Conservation (phyloP, 768 basidiomycete genomes). For the Kwoniella heveanensis region DNA sequence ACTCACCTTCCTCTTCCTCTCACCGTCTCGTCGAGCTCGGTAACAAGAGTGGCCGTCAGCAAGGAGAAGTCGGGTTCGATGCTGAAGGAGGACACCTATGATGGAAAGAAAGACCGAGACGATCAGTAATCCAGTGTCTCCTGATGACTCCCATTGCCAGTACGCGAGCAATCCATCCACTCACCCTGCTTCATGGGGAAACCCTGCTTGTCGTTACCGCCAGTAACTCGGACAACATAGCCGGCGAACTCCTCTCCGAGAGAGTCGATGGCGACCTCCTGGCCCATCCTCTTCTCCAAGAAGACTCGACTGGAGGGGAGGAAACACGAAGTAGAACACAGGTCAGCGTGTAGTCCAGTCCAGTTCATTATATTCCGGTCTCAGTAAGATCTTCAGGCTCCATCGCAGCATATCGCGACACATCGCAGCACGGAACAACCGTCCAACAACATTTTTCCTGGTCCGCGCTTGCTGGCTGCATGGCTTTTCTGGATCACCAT, state of each 20-base stretch:
- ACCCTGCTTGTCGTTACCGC: slow-evolving; percentile 78
- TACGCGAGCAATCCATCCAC: neutral
- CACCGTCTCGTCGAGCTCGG: slow-evolving; percentile 85
- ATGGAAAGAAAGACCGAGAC: neutral
- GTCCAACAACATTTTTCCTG: too few species aligned
- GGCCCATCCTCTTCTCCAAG: slow-evolving; percentile 94
- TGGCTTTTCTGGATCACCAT: too few species aligned
- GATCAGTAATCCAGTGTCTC: too few species aligned
- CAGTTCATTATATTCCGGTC: too few species aligned
- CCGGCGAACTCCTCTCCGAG: slow-evolving; percentile 96
- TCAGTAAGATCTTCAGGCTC: too few species aligned
- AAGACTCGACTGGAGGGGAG: slow-evolving; percentile 76
- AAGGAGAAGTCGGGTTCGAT: slow-evolving; percentile 92
- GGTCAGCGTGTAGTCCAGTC: slow-evolving; percentile 26
- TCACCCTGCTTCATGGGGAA: slow-evolving; percentile 84
- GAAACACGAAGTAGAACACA: neutral
- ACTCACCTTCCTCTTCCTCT: slow-evolving; percentile 89
- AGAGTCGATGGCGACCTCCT: slow-evolving; percentile 87
- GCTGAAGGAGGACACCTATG: slow-evolving; percentile 72
- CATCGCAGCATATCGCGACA: too few species aligned
- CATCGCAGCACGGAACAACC: too few species aligned
- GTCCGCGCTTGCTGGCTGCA: too few species aligned
- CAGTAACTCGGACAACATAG: slow-evolving; percentile 93
- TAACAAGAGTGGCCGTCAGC: slow-evolving; percentile 97
- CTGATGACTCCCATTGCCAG: too few species aligned